Conservation (phyloP, 1,284 basidiomycete genomes). For the Cutaneotrichosporon sp. region DNA sequence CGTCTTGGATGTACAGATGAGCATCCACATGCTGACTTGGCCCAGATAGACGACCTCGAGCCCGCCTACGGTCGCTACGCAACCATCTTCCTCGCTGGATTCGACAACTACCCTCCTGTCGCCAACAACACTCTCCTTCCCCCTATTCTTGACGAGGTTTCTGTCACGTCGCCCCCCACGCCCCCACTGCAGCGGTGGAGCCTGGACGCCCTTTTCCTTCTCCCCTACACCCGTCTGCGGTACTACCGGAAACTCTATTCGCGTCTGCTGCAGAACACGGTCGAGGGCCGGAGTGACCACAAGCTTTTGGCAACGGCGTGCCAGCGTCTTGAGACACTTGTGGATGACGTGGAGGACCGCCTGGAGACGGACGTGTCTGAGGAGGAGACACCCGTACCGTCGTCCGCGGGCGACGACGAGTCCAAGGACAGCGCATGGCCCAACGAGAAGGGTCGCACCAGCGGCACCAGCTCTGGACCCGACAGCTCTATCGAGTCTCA, state of each 20-base stretch:
- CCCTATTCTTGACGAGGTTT: constrained; percentile 65
- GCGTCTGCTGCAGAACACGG: constrained; percentile 78
- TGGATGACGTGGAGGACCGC: constrained; percentile 63
- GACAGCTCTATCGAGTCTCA: constrained; percentile 40
- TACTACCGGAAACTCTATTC: constrained; percentile 93
- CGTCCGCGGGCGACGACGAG: constrained; percentile 5
- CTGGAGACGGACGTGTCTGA: constrained; percentile 46
- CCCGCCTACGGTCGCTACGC: constrained; percentile 79
- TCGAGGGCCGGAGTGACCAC: constrained; percentile 83
- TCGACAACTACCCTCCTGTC: constrained; percentile 77
- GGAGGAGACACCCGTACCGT: constrained; percentile 20
- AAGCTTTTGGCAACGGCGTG: constrained; percentile 71
- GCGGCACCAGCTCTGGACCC: constrained; percentile 33
- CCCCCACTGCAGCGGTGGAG: constrained; percentile 61
- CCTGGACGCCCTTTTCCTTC: constrained; percentile 76
- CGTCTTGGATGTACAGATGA: not conserved
- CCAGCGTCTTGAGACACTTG: constrained; percentile 69
- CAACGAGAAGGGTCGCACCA: constrained; percentile 32
- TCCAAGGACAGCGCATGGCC: constrained; percentile 30
- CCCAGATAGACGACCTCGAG: constrained; percentile 84
- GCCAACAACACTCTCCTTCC: constrained; percentile 67
- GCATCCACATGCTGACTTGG: not conserved
- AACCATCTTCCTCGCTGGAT: constrained; percentile 66
- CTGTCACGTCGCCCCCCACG: constrained; percentile 57
- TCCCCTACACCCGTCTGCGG: constrained; percentile 75